Conservation (phyloP, 345 rosid species). For the Hibiscus mutabilis region DNA sequence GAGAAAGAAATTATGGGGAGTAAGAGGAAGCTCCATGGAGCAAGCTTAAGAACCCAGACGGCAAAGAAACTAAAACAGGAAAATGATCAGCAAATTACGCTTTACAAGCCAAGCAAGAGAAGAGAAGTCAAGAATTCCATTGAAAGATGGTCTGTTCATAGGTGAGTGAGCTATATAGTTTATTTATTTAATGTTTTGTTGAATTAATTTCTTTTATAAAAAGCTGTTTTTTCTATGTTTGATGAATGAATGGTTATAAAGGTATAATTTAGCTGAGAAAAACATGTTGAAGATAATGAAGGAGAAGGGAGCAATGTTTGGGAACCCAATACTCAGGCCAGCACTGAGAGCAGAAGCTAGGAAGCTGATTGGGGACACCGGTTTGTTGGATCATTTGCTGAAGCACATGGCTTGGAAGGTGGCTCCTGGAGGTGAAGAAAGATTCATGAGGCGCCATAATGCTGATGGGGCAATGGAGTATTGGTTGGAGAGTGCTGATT, state of each 20-base stretch:
- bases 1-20: background rate
- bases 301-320: slow-evolving; percentile 63
- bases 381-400: slow-evolving; percentile 83
- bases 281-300: slow-evolving; percentile 85
- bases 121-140: slow-evolving; percentile 35
- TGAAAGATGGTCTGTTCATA: slow-evolving; percentile 71
- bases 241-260: slow-evolving; percentile 18
- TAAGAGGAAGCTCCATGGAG: slow-evolving; percentile 37
- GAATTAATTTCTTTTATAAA: background rate
- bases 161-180: slow-evolving; percentile 45
- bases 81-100: slow-evolving; percentile 30
- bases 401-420: slow-evolving; percentile 96
- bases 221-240: background rate
- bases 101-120: slow-evolving; percentile 30
- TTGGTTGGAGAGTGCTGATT: slow-evolving; percentile 79
- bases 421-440: slow-evolving; percentile 78
- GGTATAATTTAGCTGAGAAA: slow-evolving; percentile 79
- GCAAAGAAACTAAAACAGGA: slow-evolving; percentile 29
- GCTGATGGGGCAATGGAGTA: slow-evolving; percentile 97
- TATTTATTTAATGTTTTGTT: background rate
- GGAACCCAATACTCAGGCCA: slow-evolving; percentile 67
- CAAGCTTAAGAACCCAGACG: slow-evolving; percentile 15
- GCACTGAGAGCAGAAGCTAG: slow-evolving; percentile 70
- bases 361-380: slow-evolving; percentile 92
- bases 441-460: slow-evolving; percentile 88